Conservation (phyloP, 2,329 filamentous ascomycete species). For the Acephala macrosclerotiorum region DNA sequence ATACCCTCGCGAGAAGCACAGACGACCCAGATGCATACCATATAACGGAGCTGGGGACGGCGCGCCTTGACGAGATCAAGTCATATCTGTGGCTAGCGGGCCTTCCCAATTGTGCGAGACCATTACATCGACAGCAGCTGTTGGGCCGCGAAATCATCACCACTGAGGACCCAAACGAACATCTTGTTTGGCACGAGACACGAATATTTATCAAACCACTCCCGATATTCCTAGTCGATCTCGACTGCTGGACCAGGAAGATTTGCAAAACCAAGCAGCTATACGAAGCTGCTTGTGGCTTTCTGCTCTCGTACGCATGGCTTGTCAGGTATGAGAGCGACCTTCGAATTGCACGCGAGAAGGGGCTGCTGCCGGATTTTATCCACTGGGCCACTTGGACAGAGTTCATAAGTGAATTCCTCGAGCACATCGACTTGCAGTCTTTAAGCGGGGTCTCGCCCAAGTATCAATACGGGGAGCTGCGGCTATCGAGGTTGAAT, state of each 20-base stretch:
- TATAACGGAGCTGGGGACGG: slow-evolving; percentile 19
- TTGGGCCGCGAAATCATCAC: slow-evolving; percentile 44
- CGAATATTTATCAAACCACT: slow-evolving; percentile 45
- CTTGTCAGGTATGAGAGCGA: slow-evolving; percentile 47
- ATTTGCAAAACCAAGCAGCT: slow-evolving; percentile 25
- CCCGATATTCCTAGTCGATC: slow-evolving; percentile 41
- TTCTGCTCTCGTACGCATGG: slow-evolving; percentile 45
- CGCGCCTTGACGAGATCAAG: slow-evolving; percentile 20
- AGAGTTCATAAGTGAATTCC: slow-evolving; percentile 31
- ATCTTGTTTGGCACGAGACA: slow-evolving; percentile 42
- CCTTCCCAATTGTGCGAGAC: slow-evolving; percentile 20
- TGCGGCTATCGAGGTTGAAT: slow-evolving; percentile 45
- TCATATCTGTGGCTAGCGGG: slow-evolving; percentile 28
- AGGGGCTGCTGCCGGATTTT: slow-evolving; percentile 38
- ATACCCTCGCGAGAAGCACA: slow-evolving; percentile 19
- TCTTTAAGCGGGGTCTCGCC: slow-evolving; percentile 33
- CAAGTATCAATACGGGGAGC: slow-evolving; percentile 46
- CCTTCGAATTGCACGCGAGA: slow-evolving; percentile 44
- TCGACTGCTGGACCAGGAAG: slow-evolving; percentile 34
- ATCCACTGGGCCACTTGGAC: slow-evolving; percentile 38
- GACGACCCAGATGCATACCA: slow-evolving; percentile 23
- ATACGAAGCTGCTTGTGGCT: slow-evolving; percentile 39
- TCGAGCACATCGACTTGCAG: slow-evolving; percentile 25
- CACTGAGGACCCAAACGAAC: slow-evolving; percentile 38
- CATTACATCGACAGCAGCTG: slow-evolving; percentile 45